Percentiles rank a stretch among this genome's conserved stretches.
These are phyloP conservation scores for Hyphopichia buzzinii DNA, from an alignment of 1,139 yeast species.

Conservation along the genomic window DNA sequence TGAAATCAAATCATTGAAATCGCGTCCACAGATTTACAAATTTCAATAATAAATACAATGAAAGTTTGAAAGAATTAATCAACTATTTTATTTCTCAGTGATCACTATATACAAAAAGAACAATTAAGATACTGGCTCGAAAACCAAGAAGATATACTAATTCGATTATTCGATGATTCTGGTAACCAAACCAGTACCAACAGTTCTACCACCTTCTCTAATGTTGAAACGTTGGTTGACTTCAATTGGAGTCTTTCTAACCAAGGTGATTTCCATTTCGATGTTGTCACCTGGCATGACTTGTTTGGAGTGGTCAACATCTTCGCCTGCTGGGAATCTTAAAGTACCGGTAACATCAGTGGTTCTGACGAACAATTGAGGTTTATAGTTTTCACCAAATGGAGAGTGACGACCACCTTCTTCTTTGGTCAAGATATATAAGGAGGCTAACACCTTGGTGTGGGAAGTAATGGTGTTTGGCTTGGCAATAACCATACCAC, in stretches of 20 bases:
- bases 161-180: slow-evolving; percentile 70
- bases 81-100: not conserved
- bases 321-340: slow-evolving; percentile 88
- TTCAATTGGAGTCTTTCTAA: slow-evolving; percentile 92
- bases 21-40: not conserved
- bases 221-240: slow-evolving; percentile 97
- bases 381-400: slow-evolving; percentile 95
- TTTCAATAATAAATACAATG: not conserved
- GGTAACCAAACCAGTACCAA: slow-evolving; percentile 97
- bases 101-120: not conserved
- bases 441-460: slow-evolving; percentile 89
- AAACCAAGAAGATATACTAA: slow-evolving; percentile 3
- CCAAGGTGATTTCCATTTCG: slow-evolving; percentile 91
- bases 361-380: slow-evolving; percentile 95
- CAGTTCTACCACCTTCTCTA: slow-evolving; percentile 99
- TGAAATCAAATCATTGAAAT: not conserved
- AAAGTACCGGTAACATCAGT: slow-evolving; percentile 92
- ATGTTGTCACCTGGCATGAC: slow-evolving; percentile 98
- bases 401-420: slow-evolving; percentile 99
- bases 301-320: slow-evolving; percentile 78
- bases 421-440: slow-evolving; percentile 89
- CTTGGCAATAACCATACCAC: slow-evolving; percentile 98
- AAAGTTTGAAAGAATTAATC: too few relatives aligned
- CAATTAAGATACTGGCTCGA: not conserved
- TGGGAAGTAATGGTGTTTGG: slow-evolving; percentile 92